Percentiles rank a stretch among this genome's conserved stretches.
Conservation (phyloP, 2,329 filamentous ascomycete species). For the Colletotrichum caudatum region DNA sequence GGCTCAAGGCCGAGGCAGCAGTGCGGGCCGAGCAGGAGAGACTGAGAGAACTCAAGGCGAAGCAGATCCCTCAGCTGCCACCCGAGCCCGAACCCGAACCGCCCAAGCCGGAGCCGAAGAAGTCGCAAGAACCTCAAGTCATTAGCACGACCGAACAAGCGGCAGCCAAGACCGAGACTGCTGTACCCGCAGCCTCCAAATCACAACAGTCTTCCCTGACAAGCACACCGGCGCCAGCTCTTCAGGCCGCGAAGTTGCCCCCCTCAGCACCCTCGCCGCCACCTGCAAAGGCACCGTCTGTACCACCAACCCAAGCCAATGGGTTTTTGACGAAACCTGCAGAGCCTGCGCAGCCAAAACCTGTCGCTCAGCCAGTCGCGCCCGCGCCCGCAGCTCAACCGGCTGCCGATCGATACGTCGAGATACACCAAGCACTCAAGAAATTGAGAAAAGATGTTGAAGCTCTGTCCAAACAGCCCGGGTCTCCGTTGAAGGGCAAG, state of each 20-base stretch:
- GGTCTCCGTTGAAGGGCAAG: constrained; percentile 68
- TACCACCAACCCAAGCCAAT: constrained; percentile 20
- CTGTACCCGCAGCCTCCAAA: constrained; percentile 32
- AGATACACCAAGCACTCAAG: constrained; percentile 78
- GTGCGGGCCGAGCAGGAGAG: constrained; percentile 61
- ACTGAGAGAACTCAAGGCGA: constrained; percentile 61
- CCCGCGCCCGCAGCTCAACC: constrained; percentile 16
- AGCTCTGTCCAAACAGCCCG: constrained; percentile 63
- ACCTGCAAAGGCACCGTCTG: constrained; percentile 30
- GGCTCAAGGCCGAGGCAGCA: constrained; percentile 58
- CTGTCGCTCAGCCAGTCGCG: constrained; percentile 17
- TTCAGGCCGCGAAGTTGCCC: constrained; percentile 38
- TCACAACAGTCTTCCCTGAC: constrained; percentile 22
- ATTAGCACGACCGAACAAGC: constrained; percentile 43
- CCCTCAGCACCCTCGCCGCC: constrained; percentile 33
- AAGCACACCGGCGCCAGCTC: constrained; percentile 38
- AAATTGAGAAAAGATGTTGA: constrained; percentile 72
- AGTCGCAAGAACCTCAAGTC: constrained; percentile 43
- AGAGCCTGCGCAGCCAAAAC: constrained; percentile 27
- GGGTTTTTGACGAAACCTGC: constrained; percentile 28
- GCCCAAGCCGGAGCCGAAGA: constrained; percentile 45
- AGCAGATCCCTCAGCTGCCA: constrained; percentile 58
- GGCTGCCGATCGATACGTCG: constrained; percentile 58
- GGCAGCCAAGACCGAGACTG: constrained; percentile 28
- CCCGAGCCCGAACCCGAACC: constrained; percentile 52